A percentile compares a stretch with the other conserved stretches of the same genome.
These are phyloP conservation scores for Fusarium euwallaceae DNA, from an alignment of 2,329 filamentous ascomycete species.

Conservation along the genomic window DNA sequence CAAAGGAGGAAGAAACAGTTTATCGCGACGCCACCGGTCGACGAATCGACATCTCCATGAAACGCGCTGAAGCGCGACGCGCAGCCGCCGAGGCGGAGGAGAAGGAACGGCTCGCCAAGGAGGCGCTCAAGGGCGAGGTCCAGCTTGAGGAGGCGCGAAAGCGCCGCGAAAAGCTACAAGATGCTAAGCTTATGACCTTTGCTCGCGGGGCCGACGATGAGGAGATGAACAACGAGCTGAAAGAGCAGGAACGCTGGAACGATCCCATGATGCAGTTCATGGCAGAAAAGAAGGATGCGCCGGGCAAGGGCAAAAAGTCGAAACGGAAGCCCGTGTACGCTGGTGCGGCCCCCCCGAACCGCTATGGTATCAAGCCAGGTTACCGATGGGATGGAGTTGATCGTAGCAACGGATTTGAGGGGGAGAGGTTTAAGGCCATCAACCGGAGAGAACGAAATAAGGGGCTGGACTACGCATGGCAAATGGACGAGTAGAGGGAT, in stretches of 20 bases:
- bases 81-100: conserved; percentile 76
- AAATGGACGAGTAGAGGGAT: conserved; percentile 84
- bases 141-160: conserved; percentile 78
- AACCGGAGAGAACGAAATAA: conserved; percentile 83
- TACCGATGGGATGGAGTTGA: conserved; percentile 98
- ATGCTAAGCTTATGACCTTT: conserved; percentile 85
- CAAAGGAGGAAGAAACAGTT: conserved; percentile 81
- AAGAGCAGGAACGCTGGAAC: conserved; percentile 85
- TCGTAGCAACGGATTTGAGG: conserved; percentile 92
- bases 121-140: conserved; percentile 85
- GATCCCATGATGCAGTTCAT: conserved; percentile 91
- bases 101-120: conserved; percentile 74
- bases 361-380: conserved; percentile 92
- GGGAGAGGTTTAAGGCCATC: conserved; percentile 88
- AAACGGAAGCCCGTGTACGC: conserved; percentile 77
- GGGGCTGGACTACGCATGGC: conserved; percentile 91
- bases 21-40: conserved; percentile 95
- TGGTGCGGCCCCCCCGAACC: conserved; percentile 85
- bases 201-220: conserved; percentile 87
- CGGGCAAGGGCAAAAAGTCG: conserved; percentile 46
- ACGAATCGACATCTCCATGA: conserved; percentile 94
- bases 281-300: conserved; percentile 58
- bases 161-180: conserved; percentile 76
- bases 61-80: conserved; percentile 85
- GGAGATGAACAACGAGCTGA: conserved; percentile 87